phyloP scores from a whole-genome alignment of 768 basidiomycete species.

The Psilocybe tampanensis region DNA sequence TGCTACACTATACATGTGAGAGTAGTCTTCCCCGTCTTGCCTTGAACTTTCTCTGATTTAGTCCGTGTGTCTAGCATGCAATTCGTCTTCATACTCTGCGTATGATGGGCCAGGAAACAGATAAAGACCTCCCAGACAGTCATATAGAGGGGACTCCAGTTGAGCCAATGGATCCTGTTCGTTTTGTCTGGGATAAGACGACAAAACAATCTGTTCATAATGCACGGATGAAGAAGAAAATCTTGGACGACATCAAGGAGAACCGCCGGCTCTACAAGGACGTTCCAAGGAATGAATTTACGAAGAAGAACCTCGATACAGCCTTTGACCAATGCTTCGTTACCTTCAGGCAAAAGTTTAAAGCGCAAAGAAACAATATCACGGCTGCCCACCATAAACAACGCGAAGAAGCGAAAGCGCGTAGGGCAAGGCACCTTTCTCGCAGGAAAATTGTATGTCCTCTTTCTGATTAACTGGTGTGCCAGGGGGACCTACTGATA shows the following conservation, averaged over 20 bases:
- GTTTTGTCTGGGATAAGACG: constrained; percentile 83
- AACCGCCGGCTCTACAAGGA: constrained; percentile 60
- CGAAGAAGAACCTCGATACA: constrained; percentile 57
- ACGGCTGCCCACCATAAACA: constrained; percentile 46
- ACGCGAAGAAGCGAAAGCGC: constrained; percentile 64
- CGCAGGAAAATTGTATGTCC: constrained; percentile 64
- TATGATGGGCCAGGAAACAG: constrained; percentile 57
- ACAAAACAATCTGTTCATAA: constrained; percentile 77
- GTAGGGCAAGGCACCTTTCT: constrained; percentile 58
- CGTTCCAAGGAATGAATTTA: constrained; percentile 67
- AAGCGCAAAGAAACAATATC: constrained; percentile 53
- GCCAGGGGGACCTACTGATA: constrained; percentile 11
- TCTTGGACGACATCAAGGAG: constrained; percentile 61
- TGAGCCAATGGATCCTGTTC: constrained; percentile 53
- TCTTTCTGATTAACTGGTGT: constrained; percentile 4
- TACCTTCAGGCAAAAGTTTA: constrained; percentile 70
- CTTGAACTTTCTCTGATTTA: constrained; percentile 1
- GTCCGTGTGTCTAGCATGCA: constrained; percentile 57
- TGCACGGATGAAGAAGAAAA: constrained; percentile 65
- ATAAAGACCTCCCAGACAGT: constrained; percentile 62
- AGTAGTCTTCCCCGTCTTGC: constrained; percentile 1
- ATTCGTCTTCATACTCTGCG: constrained; percentile 68
- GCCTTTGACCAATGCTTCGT: constrained; percentile 74
- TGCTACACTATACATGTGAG: constrained; percentile 70
- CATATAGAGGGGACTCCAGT: constrained; percentile 56